Conservation (phyloP, 805 yeast genomes). For the Vanderwaltozyma polyspora region DNA sequence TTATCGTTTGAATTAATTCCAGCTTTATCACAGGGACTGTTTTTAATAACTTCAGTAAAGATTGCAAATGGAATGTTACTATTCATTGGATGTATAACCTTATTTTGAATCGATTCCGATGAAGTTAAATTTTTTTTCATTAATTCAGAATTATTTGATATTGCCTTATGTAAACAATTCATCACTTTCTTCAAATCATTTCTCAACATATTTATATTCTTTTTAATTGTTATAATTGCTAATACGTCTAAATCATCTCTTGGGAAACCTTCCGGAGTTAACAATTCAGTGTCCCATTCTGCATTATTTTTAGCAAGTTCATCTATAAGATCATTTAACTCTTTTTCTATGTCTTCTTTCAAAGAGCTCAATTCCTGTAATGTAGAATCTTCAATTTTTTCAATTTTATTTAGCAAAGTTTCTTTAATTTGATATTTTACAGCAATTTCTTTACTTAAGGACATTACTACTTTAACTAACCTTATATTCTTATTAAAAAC, state of each 20-base stretch:
- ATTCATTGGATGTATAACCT: neutral
- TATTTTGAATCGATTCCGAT: neutral
- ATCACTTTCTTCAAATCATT: slow-evolving; percentile 55
- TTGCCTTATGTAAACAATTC: slow-evolving; percentile 33
- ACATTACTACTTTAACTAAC: no score
- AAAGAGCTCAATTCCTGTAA: neutral
- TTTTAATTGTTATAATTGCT: slow-evolving; percentile 48
- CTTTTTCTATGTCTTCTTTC: neutral
- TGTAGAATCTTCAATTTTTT: neutral
- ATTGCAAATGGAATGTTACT: slow-evolving; percentile 40
- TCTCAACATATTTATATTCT: slow-evolving; percentile 51
- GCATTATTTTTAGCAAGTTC: neutral
- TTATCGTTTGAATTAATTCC: slow-evolving; percentile 49
- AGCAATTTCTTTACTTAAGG: neutral
- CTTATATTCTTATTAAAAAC: no score
- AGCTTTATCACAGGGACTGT: slow-evolving; percentile 46
- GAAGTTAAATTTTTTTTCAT: slow-evolving; percentile 1
- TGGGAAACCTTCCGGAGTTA: slow-evolving; percentile 58
- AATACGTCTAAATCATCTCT: slow-evolving; percentile 74
- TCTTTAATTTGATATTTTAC: neutral
- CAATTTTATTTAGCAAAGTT: neutral
- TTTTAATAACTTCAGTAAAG: slow-evolving; percentile 37
- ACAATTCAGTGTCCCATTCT: neutral
- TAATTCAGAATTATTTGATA: slow-evolving; percentile 30
- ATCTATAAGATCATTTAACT: neutral